Percentiles rank a stretch among this genome's conserved stretches.
phyloP scores from a whole-genome alignment of 768 basidiomycete genomes.

The Cystobasidium onofrii region DNA sequence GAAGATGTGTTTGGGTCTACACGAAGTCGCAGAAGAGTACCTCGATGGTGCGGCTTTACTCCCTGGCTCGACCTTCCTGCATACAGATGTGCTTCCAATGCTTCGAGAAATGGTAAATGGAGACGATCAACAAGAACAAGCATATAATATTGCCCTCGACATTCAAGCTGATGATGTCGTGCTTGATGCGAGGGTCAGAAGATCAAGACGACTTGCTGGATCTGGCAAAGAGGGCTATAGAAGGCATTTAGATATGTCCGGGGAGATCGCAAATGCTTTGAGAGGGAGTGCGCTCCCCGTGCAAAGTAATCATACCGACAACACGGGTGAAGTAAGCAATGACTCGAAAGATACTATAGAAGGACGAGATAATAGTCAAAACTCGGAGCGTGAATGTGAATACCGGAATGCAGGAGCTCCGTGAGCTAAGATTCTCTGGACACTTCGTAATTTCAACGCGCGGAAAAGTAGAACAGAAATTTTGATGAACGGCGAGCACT shows the following conservation, averaged over 20 bases:
- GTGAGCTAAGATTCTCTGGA: too few relatives aligned
- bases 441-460: too few relatives aligned
- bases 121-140: conserved; percentile 53
- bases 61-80: conserved; percentile 46
- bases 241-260: conserved; percentile 2
- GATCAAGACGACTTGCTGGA: conserved; percentile 16
- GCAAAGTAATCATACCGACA: not conserved
- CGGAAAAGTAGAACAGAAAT: too few relatives aligned
- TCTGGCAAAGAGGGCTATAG: conserved; percentile 5
- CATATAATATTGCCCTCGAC: conserved; percentile 29
- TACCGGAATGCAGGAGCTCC: too few relatives aligned
- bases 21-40: not conserved
- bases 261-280: not conserved
- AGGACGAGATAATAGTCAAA: too few relatives aligned
- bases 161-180: not conserved
- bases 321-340: not conserved
- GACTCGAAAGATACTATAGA: not conserved
- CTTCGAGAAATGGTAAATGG: conserved; percentile 58
- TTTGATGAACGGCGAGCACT: too few relatives aligned
- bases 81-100: conserved; percentile 66
- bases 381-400: too few relatives aligned
- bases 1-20: not conserved
- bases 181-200: conserved; percentile 4
- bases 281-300: not conserved
- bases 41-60: not conserved